phyloP scores from a whole-genome alignment of 805 yeast genomes.

The Maudiozyma pseudohumilis region DNA sequence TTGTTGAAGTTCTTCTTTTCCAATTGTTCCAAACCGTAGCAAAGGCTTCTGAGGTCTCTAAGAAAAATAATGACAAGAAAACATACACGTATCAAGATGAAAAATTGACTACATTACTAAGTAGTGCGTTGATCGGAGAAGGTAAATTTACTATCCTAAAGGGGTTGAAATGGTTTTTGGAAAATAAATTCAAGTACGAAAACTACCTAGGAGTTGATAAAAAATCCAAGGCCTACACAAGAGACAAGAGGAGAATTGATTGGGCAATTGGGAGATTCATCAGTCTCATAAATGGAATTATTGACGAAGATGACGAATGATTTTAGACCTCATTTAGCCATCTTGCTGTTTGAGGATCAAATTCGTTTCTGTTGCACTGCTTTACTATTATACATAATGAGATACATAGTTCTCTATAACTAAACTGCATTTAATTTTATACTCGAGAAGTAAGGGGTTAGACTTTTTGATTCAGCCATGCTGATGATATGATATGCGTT shows the following conservation, averaged over 20 bases:
- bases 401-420: neutral
- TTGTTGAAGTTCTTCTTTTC: constrained; percentile 64
- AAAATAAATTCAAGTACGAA: constrained; percentile 19
- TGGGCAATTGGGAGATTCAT: constrained; percentile 21
- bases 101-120: constrained; percentile 16
- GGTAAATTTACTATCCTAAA: constrained; percentile 22
- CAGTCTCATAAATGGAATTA: neutral
- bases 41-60: constrained; percentile 46
- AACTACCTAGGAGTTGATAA: constrained; percentile 14
- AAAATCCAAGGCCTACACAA: constrained; percentile 16
- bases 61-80: constrained; percentile 26
- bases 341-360: too few relatives aligned
- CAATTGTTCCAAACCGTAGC: constrained; percentile 57
- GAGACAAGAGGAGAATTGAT: constrained; percentile 26
- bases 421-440: too few relatives aligned
- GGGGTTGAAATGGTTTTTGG: constrained; percentile 27
- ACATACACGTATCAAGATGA: constrained; percentile 23
- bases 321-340: too few relatives aligned
- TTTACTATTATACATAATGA: neutral
- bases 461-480: too few relatives aligned
- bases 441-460: too few relatives aligned
- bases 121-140: constrained; percentile 18
- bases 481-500: too few relatives aligned
- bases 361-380: too few relatives aligned
- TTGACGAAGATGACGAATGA: neutral